Evolutionary conservation across 352 stramenopile species (phyloP).

Genomic region (Pythium rishiriense): DNA sequence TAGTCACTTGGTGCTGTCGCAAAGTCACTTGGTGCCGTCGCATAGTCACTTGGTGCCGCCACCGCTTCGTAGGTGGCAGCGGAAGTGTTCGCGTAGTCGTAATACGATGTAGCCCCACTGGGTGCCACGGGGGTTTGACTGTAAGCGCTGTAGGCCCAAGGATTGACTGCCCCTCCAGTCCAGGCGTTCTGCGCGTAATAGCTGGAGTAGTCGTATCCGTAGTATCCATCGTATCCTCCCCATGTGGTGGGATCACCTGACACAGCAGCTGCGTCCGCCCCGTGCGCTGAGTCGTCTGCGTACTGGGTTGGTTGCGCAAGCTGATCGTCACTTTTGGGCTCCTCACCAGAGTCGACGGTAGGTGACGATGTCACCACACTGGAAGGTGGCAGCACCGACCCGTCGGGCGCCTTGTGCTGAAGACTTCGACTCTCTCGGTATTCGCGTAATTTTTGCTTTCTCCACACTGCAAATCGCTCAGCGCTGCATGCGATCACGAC

Average conservation of each 20-base stretch:
- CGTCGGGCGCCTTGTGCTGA: not conserved
- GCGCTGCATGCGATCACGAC: conserved; percentile 12
- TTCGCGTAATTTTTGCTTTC: conserved; percentile 17
- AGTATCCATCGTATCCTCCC: not conserved
- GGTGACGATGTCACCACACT: not conserved
- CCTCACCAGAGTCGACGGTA: no score
- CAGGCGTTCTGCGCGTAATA: conserved; percentile 14
- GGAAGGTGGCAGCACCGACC: not conserved
- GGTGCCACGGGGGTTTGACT: not conserved
- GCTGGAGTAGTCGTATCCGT: conserved; percentile 18
- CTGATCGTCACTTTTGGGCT: not conserved
- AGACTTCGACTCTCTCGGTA: conserved; percentile 6
- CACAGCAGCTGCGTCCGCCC: not conserved
- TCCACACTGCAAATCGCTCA: conserved; percentile 29
- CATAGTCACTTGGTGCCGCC: not conserved
- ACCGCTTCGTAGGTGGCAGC: not conserved
- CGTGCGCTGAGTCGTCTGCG: not conserved
- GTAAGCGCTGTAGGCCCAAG: not conserved
- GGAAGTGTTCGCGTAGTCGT: conserved; percentile 3
- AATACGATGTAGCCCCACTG: not conserved
- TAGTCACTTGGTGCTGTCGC: not conserved
- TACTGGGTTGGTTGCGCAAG: not conserved
- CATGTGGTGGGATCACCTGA: not conserved
- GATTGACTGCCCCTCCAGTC: not conserved
- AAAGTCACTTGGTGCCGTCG: not conserved